These are phyloP conservation scores for Mariannaea elegans DNA, from an alignment of 2,329 filamentous ascomycete genomes.

Conservation along the genomic window DNA sequence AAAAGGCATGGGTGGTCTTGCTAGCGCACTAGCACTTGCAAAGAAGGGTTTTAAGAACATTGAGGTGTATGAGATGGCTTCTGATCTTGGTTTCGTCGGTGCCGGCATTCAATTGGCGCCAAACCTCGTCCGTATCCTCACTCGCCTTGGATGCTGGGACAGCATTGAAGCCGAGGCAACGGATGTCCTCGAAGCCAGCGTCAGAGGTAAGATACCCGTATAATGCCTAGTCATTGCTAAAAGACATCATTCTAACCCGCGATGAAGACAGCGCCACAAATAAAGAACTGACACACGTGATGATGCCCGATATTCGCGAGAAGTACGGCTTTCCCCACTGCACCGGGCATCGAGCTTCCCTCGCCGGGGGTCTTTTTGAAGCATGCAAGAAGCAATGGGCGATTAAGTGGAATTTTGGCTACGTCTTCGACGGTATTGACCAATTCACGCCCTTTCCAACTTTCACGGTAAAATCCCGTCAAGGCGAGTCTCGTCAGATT, in stretches of 20 bases:
- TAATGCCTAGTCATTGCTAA: too few relatives aligned
- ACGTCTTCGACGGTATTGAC: slow-evolving; percentile 62
- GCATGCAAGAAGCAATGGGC: slow-evolving; percentile 71
- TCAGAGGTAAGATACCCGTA: slow-evolving; percentile 62
- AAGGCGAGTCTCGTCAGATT: slow-evolving; percentile 62
- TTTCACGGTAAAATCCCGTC: slow-evolving; percentile 67
- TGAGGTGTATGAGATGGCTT: slow-evolving; percentile 77
- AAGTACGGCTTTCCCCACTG: slow-evolving; percentile 81
- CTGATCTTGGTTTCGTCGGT: slow-evolving; percentile 80
- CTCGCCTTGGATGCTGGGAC: slow-evolving; percentile 76
- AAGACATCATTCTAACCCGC: background rate
- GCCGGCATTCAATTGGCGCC: slow-evolving; percentile 86
- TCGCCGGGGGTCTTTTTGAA: slow-evolving; percentile 74
- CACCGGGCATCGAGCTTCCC: slow-evolving; percentile 78
- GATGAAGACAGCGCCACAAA: slow-evolving; percentile 70
- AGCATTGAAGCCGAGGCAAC: slow-evolving; percentile 77
- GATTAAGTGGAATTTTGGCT: slow-evolving; percentile 76
- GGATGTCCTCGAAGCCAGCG: slow-evolving; percentile 75
- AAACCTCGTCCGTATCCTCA: slow-evolving; percentile 82
- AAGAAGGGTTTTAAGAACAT: slow-evolving; percentile 80
- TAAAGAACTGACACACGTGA: slow-evolving; percentile 74
- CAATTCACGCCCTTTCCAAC: slow-evolving; percentile 67
- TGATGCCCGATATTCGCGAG: slow-evolving; percentile 71
- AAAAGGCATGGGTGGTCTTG: slow-evolving; percentile 80
- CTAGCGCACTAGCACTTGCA: slow-evolving; percentile 75